Conservation (phyloP, 441 rosid species). For the Populus tomentosa region DNA sequence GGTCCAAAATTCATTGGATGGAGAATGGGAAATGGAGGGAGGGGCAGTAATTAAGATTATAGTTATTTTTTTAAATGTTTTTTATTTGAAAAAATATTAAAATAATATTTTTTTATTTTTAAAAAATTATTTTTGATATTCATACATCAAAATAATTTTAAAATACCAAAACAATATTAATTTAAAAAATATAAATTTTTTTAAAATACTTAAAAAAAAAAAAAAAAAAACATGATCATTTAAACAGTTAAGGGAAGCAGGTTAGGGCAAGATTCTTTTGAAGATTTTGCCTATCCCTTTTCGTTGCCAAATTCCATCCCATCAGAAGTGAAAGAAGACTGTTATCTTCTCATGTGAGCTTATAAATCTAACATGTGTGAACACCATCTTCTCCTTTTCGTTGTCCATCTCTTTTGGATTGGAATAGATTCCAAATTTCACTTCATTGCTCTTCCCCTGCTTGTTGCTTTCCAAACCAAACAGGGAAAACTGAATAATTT, state of each 20-base stretch:
- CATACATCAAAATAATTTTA: too few relatives aligned
- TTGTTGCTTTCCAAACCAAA: neutral
- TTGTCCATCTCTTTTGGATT: neutral
- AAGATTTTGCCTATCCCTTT: neutral
- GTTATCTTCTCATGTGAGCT: neutral
- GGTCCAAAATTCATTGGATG: slow-evolving; percentile 14
- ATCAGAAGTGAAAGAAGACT: neutral
- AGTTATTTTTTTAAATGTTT: too few relatives aligned
- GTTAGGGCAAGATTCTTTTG: neutral
- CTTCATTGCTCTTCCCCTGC: neutral
- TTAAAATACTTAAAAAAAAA: too few relatives aligned
- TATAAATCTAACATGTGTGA: neutral
- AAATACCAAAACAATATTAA: too few relatives aligned
- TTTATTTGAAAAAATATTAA: too few relatives aligned
- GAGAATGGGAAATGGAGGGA: neutral
- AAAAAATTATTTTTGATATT: too few relatives aligned
- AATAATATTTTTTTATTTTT: too few relatives aligned
- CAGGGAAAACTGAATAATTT: neutral
- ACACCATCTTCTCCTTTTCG: neutral
- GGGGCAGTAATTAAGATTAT: too few relatives aligned
- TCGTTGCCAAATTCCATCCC: neutral
- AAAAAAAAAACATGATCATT: too few relatives aligned
- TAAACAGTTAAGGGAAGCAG: neutral
- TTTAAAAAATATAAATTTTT: too few relatives aligned
- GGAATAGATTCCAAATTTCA: slow-evolving; percentile 1